Evolutionary conservation across 2,329 filamentous ascomycete genomes (phyloP).

Genomic region (Bipolaris oryzae): DNA sequence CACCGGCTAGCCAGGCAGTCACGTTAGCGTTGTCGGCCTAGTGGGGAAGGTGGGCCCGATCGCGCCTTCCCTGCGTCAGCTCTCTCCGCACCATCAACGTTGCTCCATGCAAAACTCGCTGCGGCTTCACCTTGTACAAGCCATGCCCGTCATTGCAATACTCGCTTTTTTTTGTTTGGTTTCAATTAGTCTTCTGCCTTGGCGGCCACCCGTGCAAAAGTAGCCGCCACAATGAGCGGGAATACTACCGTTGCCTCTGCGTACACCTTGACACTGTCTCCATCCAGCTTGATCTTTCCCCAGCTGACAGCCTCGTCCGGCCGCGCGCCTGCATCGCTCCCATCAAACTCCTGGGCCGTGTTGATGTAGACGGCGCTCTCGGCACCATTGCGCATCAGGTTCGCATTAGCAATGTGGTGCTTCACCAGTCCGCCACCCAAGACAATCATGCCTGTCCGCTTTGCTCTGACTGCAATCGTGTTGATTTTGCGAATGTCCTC

Average conservation of each 20-base stretch:
- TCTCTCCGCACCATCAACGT: slow-evolving; percentile 25
- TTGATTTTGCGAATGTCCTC: slow-evolving; percentile 94
- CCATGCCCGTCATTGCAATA: not conserved
- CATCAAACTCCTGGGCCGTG: slow-evolving; percentile 96
- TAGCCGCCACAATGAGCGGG: slow-evolving; percentile 69
- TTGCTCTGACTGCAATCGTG: slow-evolving; percentile 84
- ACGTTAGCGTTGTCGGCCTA: slow-evolving; percentile 21
- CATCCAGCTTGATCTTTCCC: slow-evolving; percentile 95
- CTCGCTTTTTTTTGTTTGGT: not conserved
- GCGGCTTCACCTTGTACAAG: not conserved
- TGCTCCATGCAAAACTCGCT: slow-evolving; percentile 15
- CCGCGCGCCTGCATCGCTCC: slow-evolving; percentile 90
- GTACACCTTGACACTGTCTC: slow-evolving; percentile 84
- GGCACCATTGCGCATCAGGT: slow-evolving; percentile 95
- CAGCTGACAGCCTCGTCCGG: slow-evolving; percentile 97
- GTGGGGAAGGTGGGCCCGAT: slow-evolving; percentile 26
- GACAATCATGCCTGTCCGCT: slow-evolving; percentile 92
- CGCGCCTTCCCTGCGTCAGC: slow-evolving; percentile 31
- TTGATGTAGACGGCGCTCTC: slow-evolving; percentile 98
- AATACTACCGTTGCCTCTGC: slow-evolving; percentile 72
- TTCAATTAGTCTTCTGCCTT: not conserved
- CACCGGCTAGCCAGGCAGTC: slow-evolving; percentile 30
- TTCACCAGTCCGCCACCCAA: slow-evolving; percentile 95
- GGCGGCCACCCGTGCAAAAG: slow-evolving; percentile 59
- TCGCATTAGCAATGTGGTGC: slow-evolving; percentile 98